Evolutionary conservation across 2,329 filamentous ascomycete genomes (phyloP), one percentile per base, ranked within the genome.

Genomic region (Teratosphaeria viscida): DNA sequence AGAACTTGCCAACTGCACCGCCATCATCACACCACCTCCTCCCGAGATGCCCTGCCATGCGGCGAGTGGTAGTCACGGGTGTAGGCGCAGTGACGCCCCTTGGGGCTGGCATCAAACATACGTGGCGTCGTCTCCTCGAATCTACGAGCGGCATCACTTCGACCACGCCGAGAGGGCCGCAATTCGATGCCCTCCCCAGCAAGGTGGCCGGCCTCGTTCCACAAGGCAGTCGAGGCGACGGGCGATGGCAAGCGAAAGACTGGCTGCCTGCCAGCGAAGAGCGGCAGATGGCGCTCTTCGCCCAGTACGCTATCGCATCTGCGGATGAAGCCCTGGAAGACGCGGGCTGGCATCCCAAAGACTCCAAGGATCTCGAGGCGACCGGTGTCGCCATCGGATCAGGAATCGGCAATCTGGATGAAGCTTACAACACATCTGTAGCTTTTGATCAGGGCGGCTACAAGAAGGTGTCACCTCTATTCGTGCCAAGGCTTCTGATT

Each of bases 361-460:
- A 71, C 4, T 77, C 80, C 19, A 80, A 85, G 27, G 83, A 92
- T 60, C 80, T 82, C 27, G 88, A 95, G 69, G 81, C 81, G 58
- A 95, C 92, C 0, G 94, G 94, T 0, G 89, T 99, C 1, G 96
- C 92, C 69, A 80, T 99, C 49, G 94, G 94, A 2, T 97, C 92
- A 65, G 94, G 94, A 1, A 96, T 99, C 67, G 94, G 94, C 16
- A 96, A 94, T 68, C 81, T 99, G 47, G 88, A 96, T 49, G 91
- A 96, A 67, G 85, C 95, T 8, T 96, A 95, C 74, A 81, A 87
- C 62, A 95, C 91, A 1, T 90, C 89, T 59, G 69, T 96, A 56
- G 84, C 83, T 1, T 95, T 89, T 71, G 81, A 89, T 35, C 80
- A 83, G 74, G 84, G 84, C 60, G 92, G 92, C 64, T 95, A 96